Evolutionary conservation across 2,329 filamentous ascomycete species (phyloP).

Genomic region (Exserohilum turcica): DNA sequence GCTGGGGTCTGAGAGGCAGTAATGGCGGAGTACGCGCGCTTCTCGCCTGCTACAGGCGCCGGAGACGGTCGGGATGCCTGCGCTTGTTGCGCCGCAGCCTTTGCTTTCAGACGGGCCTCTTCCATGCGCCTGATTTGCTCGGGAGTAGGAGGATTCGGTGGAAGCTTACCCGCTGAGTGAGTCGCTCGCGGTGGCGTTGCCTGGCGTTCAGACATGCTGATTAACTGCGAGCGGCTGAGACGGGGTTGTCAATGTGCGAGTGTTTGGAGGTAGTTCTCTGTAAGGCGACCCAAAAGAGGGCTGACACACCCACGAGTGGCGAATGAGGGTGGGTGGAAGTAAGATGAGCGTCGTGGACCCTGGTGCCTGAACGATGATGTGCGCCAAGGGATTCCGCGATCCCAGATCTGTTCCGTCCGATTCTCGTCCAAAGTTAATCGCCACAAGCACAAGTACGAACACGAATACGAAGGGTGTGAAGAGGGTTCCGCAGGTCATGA

Average conservation of each 20-base stretch:
- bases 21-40: conserved; percentile 72
- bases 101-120: conserved; percentile 84
- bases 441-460: conserved; percentile 2
- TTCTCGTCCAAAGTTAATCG: conserved; percentile 14
- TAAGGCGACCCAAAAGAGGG: not conserved
- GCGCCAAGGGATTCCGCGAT: conserved; percentile 35
- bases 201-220: conserved; percentile 49
- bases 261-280: not conserved
- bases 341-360: conserved; percentile 21
- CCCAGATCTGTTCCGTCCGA: conserved; percentile 19
- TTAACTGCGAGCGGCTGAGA: not conserved
- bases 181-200: conserved; percentile 55
- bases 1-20: conserved; percentile 59
- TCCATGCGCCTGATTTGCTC: conserved; percentile 70
- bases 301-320: conserved; percentile 16
- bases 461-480: conserved; percentile 1
- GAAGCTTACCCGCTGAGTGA: conserved; percentile 47
- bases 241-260: not conserved
- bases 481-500: not conserved
- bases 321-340: conserved; percentile 11
- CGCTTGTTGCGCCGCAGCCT: conserved; percentile 69
- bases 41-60: conserved; percentile 61
- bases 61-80: conserved; percentile 31
- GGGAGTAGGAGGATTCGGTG: conserved; percentile 60
- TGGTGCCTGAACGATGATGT: conserved; percentile 38